Evolutionary conservation across 2,329 filamentous ascomycete species (phyloP).

Genomic region (Drechslerella dactyloides): DNA sequence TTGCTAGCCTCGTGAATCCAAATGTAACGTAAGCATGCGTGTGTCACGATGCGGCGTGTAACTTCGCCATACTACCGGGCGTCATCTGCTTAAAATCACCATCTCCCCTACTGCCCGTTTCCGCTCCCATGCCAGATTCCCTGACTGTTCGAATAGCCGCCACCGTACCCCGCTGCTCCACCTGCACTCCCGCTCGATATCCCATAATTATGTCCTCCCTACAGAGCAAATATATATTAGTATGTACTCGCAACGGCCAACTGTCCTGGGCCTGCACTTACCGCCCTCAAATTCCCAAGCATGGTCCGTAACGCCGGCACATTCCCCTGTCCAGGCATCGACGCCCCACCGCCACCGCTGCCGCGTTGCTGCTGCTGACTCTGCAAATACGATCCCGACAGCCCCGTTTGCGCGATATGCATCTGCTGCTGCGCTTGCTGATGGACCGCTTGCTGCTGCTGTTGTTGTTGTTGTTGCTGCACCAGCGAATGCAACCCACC

Average conservation of each 20-base stretch:
- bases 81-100: background rate
- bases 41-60: too few relatives aligned
- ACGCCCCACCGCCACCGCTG: constrained; percentile 8
- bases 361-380: constrained; percentile 29
- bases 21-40: too few relatives aligned
- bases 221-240: constrained; percentile 1
- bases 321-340: constrained; percentile 18
- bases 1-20: too few relatives aligned
- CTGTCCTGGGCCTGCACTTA: too few relatives aligned
- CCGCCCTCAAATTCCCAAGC: constrained; percentile 52
- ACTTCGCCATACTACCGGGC: too few relatives aligned
- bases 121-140: constrained; percentile 49
- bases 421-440: background rate
- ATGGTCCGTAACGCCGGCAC: constrained; percentile 49
- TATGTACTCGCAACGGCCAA: too few relatives aligned
- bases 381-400: constrained; percentile 34
- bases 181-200: constrained; percentile 23
- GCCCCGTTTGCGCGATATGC: background rate
- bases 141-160: constrained; percentile 34
- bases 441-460: background rate
- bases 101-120: constrained; percentile 30
- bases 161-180: constrained; percentile 25
- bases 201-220: constrained; percentile 50
- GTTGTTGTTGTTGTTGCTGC: constrained; percentile 13
- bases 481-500: constrained; percentile 38